Base-by-base conservation (phyloP, 2,329 filamentous ascomycete genomes). In the Cercospora nicotianae region DNA sequence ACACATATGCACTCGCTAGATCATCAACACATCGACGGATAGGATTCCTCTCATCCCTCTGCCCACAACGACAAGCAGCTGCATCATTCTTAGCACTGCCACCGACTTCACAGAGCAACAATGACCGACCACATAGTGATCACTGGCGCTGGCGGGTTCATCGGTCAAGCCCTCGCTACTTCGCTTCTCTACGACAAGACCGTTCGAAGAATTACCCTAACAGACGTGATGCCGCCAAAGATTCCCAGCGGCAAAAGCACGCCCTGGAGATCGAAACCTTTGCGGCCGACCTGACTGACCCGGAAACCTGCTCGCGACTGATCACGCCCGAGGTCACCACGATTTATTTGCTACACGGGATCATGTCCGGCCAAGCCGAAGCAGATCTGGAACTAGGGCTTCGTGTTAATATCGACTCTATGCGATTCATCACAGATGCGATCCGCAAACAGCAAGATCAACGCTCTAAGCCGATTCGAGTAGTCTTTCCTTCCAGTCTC, bases 381-480 rank as follows among this genome's bases (percentile, higher is more conserved):
- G 80, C 80, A 5, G 80, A 83, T 63, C 81, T 83, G 66, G 80
- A 83, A 58, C 73, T 82, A 7, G 81, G 81, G 7, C 75, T 82
- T 60, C 75, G 72, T 12, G 80, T 83, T 65, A 83, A 83, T 64
- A 75, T 83, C 31, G 81, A 82, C 69, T 75, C 81, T 18, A 79
- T 77, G 6, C 74, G 81, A n/a, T 79, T 78, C 65, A 80, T 83
- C 66, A 74, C 82, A 13, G 81, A 83, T 63, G 73, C 77, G 55
- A 74, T 83, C 33, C 80, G 81, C 10, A 59, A 36, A n/a, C 57
- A 65, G 23, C 28, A 65, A 3, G 23, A 57, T 18, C 23, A 30
- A 31, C 23, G 63, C 23, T 12, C 23, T 7, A 33, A 8, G 5
- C 63, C 63, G 1, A 77, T 80, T 9, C 81, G 80, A 64, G 79